Conservation (phyloP, 768 basidiomycete genomes). For the Stropharia rugosoannulata region DNA sequence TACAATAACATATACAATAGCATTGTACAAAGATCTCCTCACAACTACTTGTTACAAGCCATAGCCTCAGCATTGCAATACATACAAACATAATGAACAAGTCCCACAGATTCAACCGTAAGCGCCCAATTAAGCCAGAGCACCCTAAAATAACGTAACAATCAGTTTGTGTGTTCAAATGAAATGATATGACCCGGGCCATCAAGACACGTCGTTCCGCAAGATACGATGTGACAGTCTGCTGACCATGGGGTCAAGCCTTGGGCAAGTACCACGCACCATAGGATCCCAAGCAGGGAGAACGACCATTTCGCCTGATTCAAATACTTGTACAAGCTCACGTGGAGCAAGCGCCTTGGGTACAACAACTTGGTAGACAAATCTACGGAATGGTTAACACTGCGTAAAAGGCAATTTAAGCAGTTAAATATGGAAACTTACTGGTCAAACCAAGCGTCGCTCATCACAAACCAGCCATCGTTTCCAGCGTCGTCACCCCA, state of each 20-base stretch:
- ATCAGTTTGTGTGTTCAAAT: neutral
- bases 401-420: neutral
- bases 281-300: slow-evolving; percentile 94
- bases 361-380: slow-evolving; percentile 92
- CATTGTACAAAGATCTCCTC: neutral
- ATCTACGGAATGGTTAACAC: slow-evolving; percentile 39
- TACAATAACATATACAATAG: neutral
- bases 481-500: slow-evolving; percentile 82
- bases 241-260: neutral
- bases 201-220: neutral
- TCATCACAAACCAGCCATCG: slow-evolving; percentile 93
- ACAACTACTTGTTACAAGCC: neutral
- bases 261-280: slow-evolving; percentile 40
- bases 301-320: slow-evolving; percentile 60
- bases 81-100: neutral
- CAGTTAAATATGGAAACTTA: slow-evolving; percentile 33
- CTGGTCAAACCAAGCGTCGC: slow-evolving; percentile 90
- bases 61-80: neutral
- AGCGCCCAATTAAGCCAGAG: slow-evolving; percentile 12
- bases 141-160: slow-evolving; percentile 12
- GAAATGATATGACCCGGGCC: neutral
- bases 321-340: slow-evolving; percentile 79
- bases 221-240: neutral
- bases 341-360: slow-evolving; percentile 78
- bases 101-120: neutral